Evolutionary conservation across 768 basidiomycete species (phyloP).

Genomic region (Phlebiopsis gigantea): DNA sequence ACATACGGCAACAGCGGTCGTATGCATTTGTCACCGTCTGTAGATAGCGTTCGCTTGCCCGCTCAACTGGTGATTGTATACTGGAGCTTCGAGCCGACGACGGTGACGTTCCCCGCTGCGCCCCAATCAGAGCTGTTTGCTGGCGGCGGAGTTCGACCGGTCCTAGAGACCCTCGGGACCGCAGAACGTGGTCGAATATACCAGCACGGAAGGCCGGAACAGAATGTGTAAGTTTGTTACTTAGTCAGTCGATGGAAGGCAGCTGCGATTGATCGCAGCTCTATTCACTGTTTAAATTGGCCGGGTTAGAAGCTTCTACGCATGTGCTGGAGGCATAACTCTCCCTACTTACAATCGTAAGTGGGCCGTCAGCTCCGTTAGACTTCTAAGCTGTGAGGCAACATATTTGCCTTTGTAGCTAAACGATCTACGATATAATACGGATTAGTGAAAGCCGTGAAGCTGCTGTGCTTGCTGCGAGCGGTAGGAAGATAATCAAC

Average conservation of each 20-base stretch:
- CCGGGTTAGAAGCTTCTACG: neutral
- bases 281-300: neutral
- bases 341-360: neutral
- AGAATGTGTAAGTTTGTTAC: neutral
- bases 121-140: neutral
- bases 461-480: no score
- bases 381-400: no score
- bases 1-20: neutral
- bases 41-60: neutral
- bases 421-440: no score
- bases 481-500: neutral
- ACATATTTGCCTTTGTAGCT: neutral
- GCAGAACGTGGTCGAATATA: neutral
- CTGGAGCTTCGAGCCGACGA: no score
- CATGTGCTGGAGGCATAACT: no score
- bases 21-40: no score
- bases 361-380: neutral
- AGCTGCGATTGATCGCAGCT: neutral
- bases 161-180: neutral
- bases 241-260: neutral
- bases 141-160: neutral
- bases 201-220: neutral
- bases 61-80: neutral
- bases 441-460: no score
- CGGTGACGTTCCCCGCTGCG: neutral